Base-by-base conservation (phyloP, 306 rosid genomes). In the Inga leiocalycina region DNA sequence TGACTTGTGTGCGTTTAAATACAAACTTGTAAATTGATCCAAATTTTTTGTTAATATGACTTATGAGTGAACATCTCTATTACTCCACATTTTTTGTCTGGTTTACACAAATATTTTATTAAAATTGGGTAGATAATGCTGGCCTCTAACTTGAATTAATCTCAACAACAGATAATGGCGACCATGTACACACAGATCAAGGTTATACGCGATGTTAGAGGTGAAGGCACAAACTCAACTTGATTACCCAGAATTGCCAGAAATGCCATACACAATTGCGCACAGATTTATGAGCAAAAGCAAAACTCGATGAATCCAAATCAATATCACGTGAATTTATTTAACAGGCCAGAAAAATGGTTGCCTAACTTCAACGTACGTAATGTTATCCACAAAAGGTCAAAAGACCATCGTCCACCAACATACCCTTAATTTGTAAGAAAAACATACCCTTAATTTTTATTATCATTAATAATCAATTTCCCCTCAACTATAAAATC, bases 321-420 rank as follows among this genome's bases (percentile, higher is more conserved):
- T 10, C 41, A 37, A 37, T 5, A 6, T 37, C 41, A 37, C 41
- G 1, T 37, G 46, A 45, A 37, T 37, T 37, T 37, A 37, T 37
- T 5, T 69, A 88, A 77, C 87, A 87, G 20, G 81, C 83, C 54
- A 77, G 66, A 73, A 48, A 67, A 69, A 35, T 35, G 39, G 39
- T 35, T 35, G 39, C 39, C 39, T 35, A 35, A 35, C 39, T 35
- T 35, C 39, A 35, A 4, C 4, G 39, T 35, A 35, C 5, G 39
- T 35, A 3, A 35, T 35, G 5, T 4, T 35, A 35, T 4, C 5
- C 4, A 35, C 39, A 2, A 35, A 35, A 35, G 4, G 5, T 35
- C 39, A 35, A 35, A 35, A 35, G 39, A 35, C 39, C 39, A 35
- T 4, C 4, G 39, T 35, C 39, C 39, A 4, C 39, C 39, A 35